Evolutionary conservation across 2,329 filamentous ascomycete species (phyloP).

Genomic region (Paracorniculantispora psalliotae): DNA sequence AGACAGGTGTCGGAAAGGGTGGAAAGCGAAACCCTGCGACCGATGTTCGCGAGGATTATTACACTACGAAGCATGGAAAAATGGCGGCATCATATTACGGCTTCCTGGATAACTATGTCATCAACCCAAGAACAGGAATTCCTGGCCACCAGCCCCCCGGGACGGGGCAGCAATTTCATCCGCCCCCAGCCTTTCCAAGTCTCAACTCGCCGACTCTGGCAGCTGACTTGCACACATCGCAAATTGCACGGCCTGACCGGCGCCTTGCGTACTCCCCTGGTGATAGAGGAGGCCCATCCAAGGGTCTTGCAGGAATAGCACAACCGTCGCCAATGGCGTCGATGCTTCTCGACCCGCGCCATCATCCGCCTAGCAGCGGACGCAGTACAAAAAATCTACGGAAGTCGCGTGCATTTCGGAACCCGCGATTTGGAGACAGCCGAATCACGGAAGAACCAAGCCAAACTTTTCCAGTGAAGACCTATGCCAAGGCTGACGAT

Average conservation of each 20-base stretch:
- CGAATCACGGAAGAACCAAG: slow-evolving; percentile 52
- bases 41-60: slow-evolving; percentile 88
- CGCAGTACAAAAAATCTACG: slow-evolving; percentile 43
- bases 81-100: slow-evolving; percentile 97
- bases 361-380: slow-evolving; percentile 57
- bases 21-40: slow-evolving; percentile 35
- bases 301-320: slow-evolving; percentile 32
- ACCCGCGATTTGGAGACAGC: slow-evolving; percentile 42
- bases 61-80: slow-evolving; percentile 91
- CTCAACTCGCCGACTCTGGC: slow-evolving; percentile 58
- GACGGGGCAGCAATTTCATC: slow-evolving; percentile 57
- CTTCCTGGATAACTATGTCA: slow-evolving; percentile 87
- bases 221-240: slow-evolving; percentile 51
- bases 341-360: slow-evolving; percentile 68
- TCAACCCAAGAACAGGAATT: slow-evolving; percentile 64
- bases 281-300: slow-evolving; percentile 5
- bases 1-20: slow-evolving; percentile 60
- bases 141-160: slow-evolving; percentile 55
- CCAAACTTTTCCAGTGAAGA: slow-evolving; percentile 41
- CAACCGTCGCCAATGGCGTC: slow-evolving; percentile 64
- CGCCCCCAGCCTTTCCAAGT: slow-evolving; percentile 69
- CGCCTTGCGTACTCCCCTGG: not conserved
- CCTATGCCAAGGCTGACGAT: slow-evolving; percentile 50
- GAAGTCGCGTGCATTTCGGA: slow-evolving; percentile 39
- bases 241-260: slow-evolving; percentile 32